Percentiles rank a stretch among this genome's conserved stretches.
These are phyloP conservation scores for Fusarium verrucosum DNA, from an alignment of 2,329 filamentous ascomycete species.

Conservation along the genomic window DNA sequence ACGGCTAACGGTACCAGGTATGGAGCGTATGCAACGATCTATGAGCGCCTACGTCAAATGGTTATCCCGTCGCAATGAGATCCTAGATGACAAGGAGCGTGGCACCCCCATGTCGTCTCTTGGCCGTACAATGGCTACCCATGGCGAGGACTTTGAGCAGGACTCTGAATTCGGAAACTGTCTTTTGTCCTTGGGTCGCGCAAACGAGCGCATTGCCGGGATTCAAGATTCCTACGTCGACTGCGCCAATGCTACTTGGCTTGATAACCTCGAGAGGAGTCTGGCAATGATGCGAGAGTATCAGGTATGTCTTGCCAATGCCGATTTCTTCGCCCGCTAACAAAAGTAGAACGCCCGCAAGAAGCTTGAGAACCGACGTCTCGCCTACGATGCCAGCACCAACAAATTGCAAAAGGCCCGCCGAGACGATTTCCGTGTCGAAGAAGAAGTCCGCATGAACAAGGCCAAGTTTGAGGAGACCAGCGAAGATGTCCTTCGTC, in stretches of 20 bases:
- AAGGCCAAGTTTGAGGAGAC: constrained; percentile 98
- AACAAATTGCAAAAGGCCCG: constrained; percentile 93
- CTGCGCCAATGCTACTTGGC: constrained; percentile 82
- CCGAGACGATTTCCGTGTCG: constrained; percentile 90
- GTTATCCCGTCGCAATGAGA: constrained; percentile 82
- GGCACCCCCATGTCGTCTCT: constrained; percentile 80
- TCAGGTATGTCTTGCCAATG: constrained; percentile 68
- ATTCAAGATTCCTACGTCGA: constrained; percentile 85
- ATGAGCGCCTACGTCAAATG: constrained; percentile 90
- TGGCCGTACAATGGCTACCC: constrained; percentile 84
- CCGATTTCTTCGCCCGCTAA: constrained; percentile 3
- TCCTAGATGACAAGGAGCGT: constrained; percentile 85
- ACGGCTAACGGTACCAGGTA: constrained; percentile 65
- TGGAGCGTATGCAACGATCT: constrained; percentile 88
- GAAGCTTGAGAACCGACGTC: constrained; percentile 88
- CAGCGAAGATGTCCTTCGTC: constrained; percentile 86
- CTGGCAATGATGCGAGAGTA: constrained; percentile 98
- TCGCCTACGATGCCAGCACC: constrained; percentile 90
- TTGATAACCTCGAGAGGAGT: constrained; percentile 90
- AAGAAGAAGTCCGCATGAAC: constrained; percentile 89
- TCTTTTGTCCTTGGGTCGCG: constrained; percentile 79
- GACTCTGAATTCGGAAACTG: constrained; percentile 93
- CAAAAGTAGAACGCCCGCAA: constrained; percentile 75
- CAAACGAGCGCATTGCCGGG: constrained; percentile 86
- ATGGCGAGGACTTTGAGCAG: constrained; percentile 91